These are phyloP conservation scores for Linanthus parryae DNA, from an alignment of 148 eudicot species.

Conservation along the genomic window DNA sequence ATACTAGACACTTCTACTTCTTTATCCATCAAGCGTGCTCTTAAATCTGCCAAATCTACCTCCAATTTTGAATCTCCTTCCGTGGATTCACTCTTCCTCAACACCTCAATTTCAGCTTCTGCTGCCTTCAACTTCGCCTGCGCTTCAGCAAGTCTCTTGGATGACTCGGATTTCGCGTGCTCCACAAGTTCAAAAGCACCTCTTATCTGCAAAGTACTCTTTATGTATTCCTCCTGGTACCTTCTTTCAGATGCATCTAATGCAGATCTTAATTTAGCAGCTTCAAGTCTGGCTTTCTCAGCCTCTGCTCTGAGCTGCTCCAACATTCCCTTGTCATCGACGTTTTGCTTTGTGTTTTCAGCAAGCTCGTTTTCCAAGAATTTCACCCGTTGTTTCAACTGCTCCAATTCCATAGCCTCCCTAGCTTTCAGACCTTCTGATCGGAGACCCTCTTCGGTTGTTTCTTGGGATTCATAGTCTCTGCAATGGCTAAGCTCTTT, in stretches of 20 bases:
- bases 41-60: constrained; percentile 34
- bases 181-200: constrained; percentile 69
- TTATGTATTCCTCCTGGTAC: constrained; percentile 59
- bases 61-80: constrained; percentile 29
- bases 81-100: too few relatives aligned
- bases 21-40: constrained; percentile 37
- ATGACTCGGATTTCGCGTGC: constrained; percentile 44
- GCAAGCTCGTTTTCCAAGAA: constrained; percentile 30
- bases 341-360: constrained; percentile 10
- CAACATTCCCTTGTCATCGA: constrained; percentile 23
- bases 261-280: constrained; percentile 37
- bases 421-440: constrained; percentile 31
- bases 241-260: constrained; percentile 63
- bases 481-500: constrained; percentile 40
- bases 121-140: constrained; percentile 41
- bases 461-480: constrained; percentile 40
- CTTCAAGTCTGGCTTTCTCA: constrained; percentile 36
- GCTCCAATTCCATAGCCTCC: constrained; percentile 48
- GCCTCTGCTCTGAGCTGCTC: constrained; percentile 38
- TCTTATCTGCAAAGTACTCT: constrained; percentile 66
- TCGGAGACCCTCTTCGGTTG: constrained; percentile 33
- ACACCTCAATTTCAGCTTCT: neutral
- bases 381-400: constrained; percentile 37
- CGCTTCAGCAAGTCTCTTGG: constrained; percentile 36
- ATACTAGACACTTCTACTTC: constrained; percentile 36